Evolutionary conservation across 257 asterid species (phyloP), one percentile per base, ranked within the genome.

Genomic region (Misopates orontium): DNA sequence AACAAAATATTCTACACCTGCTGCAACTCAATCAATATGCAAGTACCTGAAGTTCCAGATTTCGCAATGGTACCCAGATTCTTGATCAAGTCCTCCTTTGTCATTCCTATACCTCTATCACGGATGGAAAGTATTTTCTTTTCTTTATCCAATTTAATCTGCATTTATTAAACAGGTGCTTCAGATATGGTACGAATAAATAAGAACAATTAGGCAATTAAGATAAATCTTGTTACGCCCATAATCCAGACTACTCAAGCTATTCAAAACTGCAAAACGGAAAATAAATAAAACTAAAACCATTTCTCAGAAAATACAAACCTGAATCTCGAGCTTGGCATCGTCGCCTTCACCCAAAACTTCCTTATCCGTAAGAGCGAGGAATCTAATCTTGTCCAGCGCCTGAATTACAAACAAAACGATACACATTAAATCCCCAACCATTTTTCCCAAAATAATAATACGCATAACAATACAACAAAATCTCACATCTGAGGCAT

Each of bases 41-140:
- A 61, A 14, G 25, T 74, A 93, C 98, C 98, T 83, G 96, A 93
- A 66, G 99, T 93, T 81, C 99, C 96, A 66, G 99, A 93, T 58
- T 93, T 93, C 31, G 99, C 99, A 52, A 93, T 93, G 64, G 99
- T 93, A 45, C 99, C 99, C 95, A 93, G 77, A 67, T 90, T 90
- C 88, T 93, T 93, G 65, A 88, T 82, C 75, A 93, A 76, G 72
- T 93, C 99, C 69, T 93, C 99, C 78, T 93, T 93, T 24, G 99
- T 93, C 99, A 93, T 90, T 61, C 99, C 97, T 28, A 93, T 84
- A 68, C 97, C 99, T 79, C 95, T 78, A 68, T 93, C 99, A 44
- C 96, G 97, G 57, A 93, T 86, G 10, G 88, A 86, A 40, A 93
- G 87, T 65, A 86, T 86, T 81, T 86, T 93, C 73, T 90, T 90